A percentile compares a stretch with the other conserved stretches of the same genome.
Conservation (phyloP, 176 grass and related monocot genomes). For the Stipa capillata region DNA sequence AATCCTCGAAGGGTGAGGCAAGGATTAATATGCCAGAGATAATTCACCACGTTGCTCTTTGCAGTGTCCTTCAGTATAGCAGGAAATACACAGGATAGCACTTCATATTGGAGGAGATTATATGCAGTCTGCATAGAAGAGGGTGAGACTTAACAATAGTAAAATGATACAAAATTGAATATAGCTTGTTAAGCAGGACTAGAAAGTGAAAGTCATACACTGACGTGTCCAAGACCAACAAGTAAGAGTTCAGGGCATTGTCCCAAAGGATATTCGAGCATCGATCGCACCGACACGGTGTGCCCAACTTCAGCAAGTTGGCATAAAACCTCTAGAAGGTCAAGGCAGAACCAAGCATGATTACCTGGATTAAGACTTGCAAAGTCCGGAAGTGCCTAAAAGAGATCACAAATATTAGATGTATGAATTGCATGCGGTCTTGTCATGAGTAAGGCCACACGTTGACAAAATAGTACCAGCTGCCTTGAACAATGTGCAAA, state of each 20-base stretch:
- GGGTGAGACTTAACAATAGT: not conserved
- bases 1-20: constrained; percentile 59
- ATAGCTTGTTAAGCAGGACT: not conserved
- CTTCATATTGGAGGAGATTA: constrained; percentile 74
- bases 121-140: constrained; percentile 62
- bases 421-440: not conserved
- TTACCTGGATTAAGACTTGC: constrained; percentile 55
- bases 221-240: constrained; percentile 55
- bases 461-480: constrained; percentile 31
- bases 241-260: constrained; percentile 59
- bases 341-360: constrained; percentile 79
- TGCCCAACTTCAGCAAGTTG: constrained; percentile 76
- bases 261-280: constrained; percentile 52
- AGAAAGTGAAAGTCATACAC: constrained; percentile 25
- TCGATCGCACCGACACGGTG: constrained; percentile 29
- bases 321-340: constrained; percentile 69
- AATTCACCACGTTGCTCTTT: constrained; percentile 39
- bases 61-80: constrained; percentile 50
- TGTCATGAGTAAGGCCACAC: not conserved
- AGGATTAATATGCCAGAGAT: constrained; percentile 64
- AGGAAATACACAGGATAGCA: constrained; percentile 55
- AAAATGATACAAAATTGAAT: constrained; percentile 12
- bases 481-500: constrained; percentile 55
- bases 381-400: constrained; percentile 50
- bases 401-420: constrained; percentile 22